Evolutionary conservation across 164 flowering plant genomes (phyloP).

Genomic region (Tinospora cordifolia): DNA sequence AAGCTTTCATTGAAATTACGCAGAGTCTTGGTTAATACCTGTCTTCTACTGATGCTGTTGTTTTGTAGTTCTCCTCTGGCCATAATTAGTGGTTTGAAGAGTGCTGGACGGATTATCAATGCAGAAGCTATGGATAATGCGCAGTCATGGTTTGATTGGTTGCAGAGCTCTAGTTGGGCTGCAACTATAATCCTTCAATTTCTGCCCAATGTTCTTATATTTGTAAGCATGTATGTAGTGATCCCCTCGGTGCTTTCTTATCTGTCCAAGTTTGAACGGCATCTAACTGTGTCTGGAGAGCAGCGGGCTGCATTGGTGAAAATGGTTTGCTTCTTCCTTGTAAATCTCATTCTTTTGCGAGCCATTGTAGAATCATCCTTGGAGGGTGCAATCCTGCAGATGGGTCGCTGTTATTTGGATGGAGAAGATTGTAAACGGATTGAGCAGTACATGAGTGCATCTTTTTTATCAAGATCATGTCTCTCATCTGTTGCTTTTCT

Average conservation of each 20-base stretch:
- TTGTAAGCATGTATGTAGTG: slow-evolving; percentile 92
- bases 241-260: slow-evolving; percentile 86
- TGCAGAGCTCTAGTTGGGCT: slow-evolving; percentile 87
- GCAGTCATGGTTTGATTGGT: slow-evolving; percentile 77
- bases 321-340: slow-evolving; percentile 97
- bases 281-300: slow-evolving; percentile 91
- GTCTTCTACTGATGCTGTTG: slow-evolving; percentile 69
- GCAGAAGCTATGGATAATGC: slow-evolving; percentile 96
- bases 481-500: slow-evolving; percentile 92
- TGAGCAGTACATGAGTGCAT: slow-evolving; percentile 90
- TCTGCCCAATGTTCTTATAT: slow-evolving; percentile 87
- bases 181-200: slow-evolving; percentile 80
- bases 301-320: slow-evolving; percentile 92
- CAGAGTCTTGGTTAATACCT: slow-evolving; percentile 78
- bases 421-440: slow-evolving; percentile 97
- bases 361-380: slow-evolving; percentile 90
- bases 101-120: slow-evolving; percentile 85
- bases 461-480: slow-evolving; percentile 87
- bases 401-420: slow-evolving; percentile 97
- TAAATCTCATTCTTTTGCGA: slow-evolving; percentile 80
- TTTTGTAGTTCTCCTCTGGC: slow-evolving; percentile 98
- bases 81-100: slow-evolving; percentile 64
- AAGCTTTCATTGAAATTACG: slow-evolving; percentile 65
- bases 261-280: slow-evolving; percentile 84
- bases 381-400: slow-evolving; percentile 61